Evolutionary conservation across 176 grass and related monocot species (phyloP).

Genomic region (Canna indica): DNA sequence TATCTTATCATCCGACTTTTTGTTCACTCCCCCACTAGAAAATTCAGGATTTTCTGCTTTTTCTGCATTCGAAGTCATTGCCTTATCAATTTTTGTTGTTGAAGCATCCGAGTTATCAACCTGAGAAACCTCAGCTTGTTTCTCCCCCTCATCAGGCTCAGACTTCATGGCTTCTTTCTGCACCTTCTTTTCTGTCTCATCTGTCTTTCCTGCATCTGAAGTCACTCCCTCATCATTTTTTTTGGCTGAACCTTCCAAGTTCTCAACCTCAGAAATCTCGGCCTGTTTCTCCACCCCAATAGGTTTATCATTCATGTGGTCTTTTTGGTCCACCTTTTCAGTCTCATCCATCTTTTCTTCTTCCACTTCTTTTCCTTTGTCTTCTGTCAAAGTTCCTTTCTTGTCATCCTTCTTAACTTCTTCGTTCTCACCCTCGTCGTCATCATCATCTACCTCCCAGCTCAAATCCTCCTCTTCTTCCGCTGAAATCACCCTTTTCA

Average conservation of each 20-base stretch:
- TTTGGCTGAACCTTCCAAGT: conserved; percentile 28
- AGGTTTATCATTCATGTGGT: background rate
- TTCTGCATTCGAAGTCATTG: conserved; percentile 1
- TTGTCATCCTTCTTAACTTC: conserved; percentile 36
- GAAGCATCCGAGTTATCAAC: conserved; percentile 29
- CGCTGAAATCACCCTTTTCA: conserved; percentile 56
- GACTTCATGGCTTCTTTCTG: conserved; percentile 18
- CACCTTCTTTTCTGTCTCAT: conserved; percentile 5
- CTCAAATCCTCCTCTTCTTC: conserved; percentile 63
- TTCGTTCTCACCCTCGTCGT: conserved; percentile 31
- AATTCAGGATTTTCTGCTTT: conserved; percentile 4
- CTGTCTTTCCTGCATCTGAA: conserved; percentile 4
- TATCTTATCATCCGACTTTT: background rate
- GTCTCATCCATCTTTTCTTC: conserved; percentile 1
- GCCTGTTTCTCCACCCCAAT: conserved; percentile 9
- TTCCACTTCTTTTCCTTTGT: background rate
- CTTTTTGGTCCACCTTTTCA: conserved; percentile 15
- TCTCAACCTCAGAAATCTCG: conserved; percentile 11
- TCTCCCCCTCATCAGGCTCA: background rate
- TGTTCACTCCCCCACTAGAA: conserved; percentile 3
- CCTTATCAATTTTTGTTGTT: conserved; percentile 23
- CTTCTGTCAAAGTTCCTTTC: background rate
- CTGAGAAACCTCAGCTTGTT: conserved; percentile 16
- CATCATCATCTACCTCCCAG: conserved; percentile 58
- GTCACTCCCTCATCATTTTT: conserved; percentile 22